Conservation (phyloP, 345 rosid genomes). For the Fremontodendron californicum region DNA sequence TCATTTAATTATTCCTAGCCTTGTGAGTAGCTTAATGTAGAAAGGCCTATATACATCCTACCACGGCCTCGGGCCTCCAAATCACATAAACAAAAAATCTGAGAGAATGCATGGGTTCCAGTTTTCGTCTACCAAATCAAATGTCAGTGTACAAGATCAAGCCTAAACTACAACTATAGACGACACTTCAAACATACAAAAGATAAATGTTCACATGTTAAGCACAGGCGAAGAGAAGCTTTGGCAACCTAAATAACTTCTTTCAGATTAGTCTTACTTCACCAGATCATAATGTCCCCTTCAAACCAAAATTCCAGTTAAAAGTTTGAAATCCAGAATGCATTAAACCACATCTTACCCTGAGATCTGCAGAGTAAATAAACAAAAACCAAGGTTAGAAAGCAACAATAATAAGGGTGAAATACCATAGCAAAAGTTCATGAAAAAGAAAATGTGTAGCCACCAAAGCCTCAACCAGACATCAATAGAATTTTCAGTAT, state of each 20-base stretch:
- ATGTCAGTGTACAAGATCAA: neutral
- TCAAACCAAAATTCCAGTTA: constrained; percentile 15
- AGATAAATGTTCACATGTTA: neutral
- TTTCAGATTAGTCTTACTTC: constrained; percentile 12
- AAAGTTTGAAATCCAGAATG: constrained; percentile 18
- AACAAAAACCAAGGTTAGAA: constrained; percentile 10
- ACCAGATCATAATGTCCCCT: constrained; percentile 4
- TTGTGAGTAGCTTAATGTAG: neutral
- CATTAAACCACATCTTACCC: constrained; percentile 56
- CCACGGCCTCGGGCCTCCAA: neutral
- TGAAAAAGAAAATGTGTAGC: constrained; percentile 11
- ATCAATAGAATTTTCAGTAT: neutral
- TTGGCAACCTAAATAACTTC: neutral
- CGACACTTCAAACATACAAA: neutral
- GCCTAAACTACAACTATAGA: neutral
- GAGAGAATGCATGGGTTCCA: neutral
- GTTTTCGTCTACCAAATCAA: neutral
- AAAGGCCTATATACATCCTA: neutral
- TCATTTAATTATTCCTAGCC: neutral
- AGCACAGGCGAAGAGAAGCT: neutral
- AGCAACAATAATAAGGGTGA: neutral
- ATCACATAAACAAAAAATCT: too few species aligned
- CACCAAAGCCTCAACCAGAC: neutral
- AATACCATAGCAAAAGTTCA: neutral
- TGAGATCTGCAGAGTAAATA: constrained; percentile 72